A percentile compares a stretch with the other conserved stretches of the same genome.
Evolutionary conservation across 805 yeast genomes (phyloP).

Genomic region (Candida ficus): DNA sequence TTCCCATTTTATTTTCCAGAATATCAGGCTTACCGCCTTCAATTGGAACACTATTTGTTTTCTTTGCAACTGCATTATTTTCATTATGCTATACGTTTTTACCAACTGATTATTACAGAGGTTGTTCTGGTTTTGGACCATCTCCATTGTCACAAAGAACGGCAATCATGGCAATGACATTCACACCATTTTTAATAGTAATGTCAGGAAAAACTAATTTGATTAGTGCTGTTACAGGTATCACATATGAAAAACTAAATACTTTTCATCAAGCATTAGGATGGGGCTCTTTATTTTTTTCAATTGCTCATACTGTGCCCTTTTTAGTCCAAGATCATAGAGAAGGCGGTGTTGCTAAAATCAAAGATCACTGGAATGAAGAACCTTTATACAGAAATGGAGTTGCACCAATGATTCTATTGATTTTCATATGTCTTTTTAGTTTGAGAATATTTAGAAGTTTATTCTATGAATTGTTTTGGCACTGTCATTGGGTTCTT

Average conservation of each 20-base stretch:
- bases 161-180: constrained; percentile 45
- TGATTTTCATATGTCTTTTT: constrained; percentile 38
- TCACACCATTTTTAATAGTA: constrained; percentile 45
- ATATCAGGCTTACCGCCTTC: constrained; percentile 35
- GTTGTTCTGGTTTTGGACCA: constrained; percentile 49
- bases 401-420: constrained; percentile 41
- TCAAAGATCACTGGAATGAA: constrained; percentile 21
- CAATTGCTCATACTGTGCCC: constrained; percentile 47
- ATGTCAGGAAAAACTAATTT: constrained; percentile 50
- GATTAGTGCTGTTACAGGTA: constrained; percentile 44
- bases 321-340: constrained; percentile 37
- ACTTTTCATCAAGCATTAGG: constrained; percentile 38
- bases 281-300: constrained; percentile 39
- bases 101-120: constrained; percentile 49
- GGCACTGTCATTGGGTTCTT: constrained; percentile 48
- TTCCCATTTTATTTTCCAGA: constrained; percentile 29
- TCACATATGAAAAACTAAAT: constrained; percentile 51
- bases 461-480: constrained; percentile 40
- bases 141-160: constrained; percentile 55
- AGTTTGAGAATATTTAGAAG: constrained; percentile 38
- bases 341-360: constrained; percentile 44
- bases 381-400: constrained; percentile 34
- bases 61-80: constrained; percentile 32
- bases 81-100: constrained; percentile 28
- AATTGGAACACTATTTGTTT: constrained; percentile 29